Conservation (phyloP, 192 early-diverging fungal genomes). For the Podila minutissima region DNA sequence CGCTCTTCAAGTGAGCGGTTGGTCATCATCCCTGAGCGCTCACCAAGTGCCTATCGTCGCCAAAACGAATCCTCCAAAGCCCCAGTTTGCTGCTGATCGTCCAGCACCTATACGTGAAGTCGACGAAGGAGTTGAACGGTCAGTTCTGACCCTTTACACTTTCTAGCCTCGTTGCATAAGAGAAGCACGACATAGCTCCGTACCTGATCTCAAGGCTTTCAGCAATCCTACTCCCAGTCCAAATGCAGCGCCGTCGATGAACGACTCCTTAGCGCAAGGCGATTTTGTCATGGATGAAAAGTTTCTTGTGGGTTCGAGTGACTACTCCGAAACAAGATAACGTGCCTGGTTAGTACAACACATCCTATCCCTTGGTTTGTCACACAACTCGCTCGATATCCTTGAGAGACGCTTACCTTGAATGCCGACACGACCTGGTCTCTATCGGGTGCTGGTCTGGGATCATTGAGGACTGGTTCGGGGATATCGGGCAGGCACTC, state of each 20-base stretch:
- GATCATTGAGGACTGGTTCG: conserved; percentile 37
- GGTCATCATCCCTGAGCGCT: background rate
- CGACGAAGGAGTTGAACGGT: background rate
- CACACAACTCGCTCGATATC: background rate
- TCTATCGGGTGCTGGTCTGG: conserved; percentile 24
- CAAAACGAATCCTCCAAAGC: conserved; percentile 39
- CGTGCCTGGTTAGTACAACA: background rate
- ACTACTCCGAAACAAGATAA: conserved; percentile 3
- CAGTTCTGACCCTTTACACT: background rate
- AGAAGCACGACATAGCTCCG: background rate
- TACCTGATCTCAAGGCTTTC: conserved; percentile 35
- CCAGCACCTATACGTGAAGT: conserved; percentile 1
- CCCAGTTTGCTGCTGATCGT: conserved; percentile 40
- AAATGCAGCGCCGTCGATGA: conserved; percentile 37
- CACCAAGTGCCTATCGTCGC: conserved; percentile 48
- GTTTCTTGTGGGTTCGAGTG: conserved; percentile 36
- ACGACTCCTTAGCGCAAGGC: conserved; percentile 45
- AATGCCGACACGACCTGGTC: conserved; percentile 49
- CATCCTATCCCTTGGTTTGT: background rate
- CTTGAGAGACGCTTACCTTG: conserved; percentile 13
- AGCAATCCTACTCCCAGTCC: conserved; percentile 40
- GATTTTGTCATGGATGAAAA: conserved; percentile 46
- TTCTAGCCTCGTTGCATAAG: background rate
- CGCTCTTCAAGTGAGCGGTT: background rate
- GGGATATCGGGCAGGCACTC: conserved; percentile 42